Evolutionary conservation across 2,329 filamentous ascomycete genomes (phyloP).

Genomic region (Uncinocarpus reesii): DNA sequence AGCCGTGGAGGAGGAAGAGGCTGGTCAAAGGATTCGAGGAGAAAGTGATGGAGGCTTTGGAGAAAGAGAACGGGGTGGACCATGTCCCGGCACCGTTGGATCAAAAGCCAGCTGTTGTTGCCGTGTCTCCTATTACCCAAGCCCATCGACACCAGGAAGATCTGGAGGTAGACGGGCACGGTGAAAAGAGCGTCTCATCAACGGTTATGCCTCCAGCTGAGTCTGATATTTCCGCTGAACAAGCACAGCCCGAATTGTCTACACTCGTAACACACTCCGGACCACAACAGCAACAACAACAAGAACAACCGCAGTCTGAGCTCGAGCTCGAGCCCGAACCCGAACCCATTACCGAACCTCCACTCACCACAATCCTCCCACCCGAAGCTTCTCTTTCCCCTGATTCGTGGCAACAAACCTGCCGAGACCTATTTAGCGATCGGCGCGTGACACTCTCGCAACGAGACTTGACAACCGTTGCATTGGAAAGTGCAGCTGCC

Average conservation of each 20-base stretch:
- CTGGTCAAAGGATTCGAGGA: conserved; percentile 76
- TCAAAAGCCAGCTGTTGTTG: conserved; percentile 7
- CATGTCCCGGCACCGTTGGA: conserved; percentile 11
- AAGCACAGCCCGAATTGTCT: conserved; percentile 7
- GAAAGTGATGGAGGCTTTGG: conserved; percentile 58
- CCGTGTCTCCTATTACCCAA: neutral
- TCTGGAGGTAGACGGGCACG: neutral
- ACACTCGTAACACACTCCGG: conserved; percentile 4
- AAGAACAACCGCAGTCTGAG: neutral
- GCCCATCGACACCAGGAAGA: neutral
- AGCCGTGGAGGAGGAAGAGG: conserved; percentile 77
- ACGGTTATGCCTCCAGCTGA: neutral
- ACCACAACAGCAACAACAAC: no score
- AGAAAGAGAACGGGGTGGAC: conserved; percentile 47
- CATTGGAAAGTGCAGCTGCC: conserved; percentile 54
- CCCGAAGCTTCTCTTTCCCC: conserved; percentile 23
- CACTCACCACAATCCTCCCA: conserved; percentile 21
- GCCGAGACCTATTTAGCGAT: conserved; percentile 56
- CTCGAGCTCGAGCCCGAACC: neutral
- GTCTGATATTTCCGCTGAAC: neutral
- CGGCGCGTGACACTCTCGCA: conserved; percentile 53
- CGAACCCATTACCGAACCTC: conserved; percentile 15
- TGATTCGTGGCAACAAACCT: conserved; percentile 41
- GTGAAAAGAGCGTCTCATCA: conserved; percentile 10
- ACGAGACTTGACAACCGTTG: conserved; percentile 59